phyloP scores from a whole-genome alignment of 2,329 filamentous ascomycete genomes.

The Neurospora sp. region DNA sequence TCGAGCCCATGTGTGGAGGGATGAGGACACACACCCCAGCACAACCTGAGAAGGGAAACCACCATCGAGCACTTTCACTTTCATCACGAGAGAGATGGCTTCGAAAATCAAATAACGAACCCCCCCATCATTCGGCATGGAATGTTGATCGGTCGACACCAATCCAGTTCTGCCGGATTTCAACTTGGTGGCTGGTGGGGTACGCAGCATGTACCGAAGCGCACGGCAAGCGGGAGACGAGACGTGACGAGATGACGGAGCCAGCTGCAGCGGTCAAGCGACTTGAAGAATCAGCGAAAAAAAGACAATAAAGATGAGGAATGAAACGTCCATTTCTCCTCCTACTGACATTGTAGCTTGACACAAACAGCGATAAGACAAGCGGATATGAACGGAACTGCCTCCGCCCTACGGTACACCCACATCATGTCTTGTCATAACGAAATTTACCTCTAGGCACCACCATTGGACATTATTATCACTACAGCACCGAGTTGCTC shows the following conservation, averaged over 20 bases:
- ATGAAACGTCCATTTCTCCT: background rate
- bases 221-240: constrained; percentile 7
- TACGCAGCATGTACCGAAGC: constrained; percentile 3
- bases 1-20: background rate
- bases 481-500: background rate
- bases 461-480: background rate
- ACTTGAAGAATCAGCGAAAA: constrained; percentile 2
- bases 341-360: background rate
- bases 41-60: no score
- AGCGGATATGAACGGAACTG: background rate
- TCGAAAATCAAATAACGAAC: background rate
- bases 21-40: background rate
- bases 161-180: background rate
- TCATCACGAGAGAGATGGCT: background rate
- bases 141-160: background rate
- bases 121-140: background rate
- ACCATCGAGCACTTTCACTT: background rate
- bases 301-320: background rate
- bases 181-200: constrained; percentile 8
- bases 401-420: background rate
- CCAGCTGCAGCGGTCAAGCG: constrained; percentile 12
- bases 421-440: background rate
- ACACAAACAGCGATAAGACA: background rate
- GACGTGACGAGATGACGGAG: constrained; percentile 1
- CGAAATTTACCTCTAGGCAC: background rate